A percentile compares a stretch with the other conserved stretches of the same genome.
Conservation (phyloP, 192 early-diverging fungal genomes). For the Kappamyces sp. region DNA sequence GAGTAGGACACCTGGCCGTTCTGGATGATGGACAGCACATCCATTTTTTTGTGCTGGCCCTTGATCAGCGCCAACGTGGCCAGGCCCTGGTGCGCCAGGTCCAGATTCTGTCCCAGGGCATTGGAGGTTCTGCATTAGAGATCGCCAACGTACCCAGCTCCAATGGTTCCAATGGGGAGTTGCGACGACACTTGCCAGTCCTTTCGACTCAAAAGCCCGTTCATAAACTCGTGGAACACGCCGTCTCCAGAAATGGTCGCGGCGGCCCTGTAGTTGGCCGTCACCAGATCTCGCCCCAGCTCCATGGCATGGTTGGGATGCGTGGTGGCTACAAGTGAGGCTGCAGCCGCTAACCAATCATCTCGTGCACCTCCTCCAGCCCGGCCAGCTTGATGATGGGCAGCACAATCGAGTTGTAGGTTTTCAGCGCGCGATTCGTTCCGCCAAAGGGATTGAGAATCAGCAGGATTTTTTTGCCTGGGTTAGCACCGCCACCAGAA, state of each 20-base stretch:
- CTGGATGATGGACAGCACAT: slow-evolving; percentile 37
- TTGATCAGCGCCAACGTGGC: slow-evolving; percentile 37
- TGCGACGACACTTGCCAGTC: slow-evolving; percentile 55
- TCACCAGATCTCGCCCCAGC: slow-evolving; percentile 52
- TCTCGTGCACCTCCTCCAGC: slow-evolving; percentile 31
- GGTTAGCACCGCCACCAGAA: too few species aligned
- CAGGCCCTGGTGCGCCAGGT: slow-evolving; percentile 25
- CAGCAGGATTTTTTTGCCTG: slow-evolving; percentile 33
- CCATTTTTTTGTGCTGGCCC: slow-evolving; percentile 29
- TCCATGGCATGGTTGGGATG: slow-evolving; percentile 55
- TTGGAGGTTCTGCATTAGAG: slow-evolving; percentile 28
- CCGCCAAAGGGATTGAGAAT: slow-evolving; percentile 74
- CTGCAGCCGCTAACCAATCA: slow-evolving; percentile 2
- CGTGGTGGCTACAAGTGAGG: slow-evolving; percentile 47
- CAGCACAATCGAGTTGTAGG: slow-evolving; percentile 46
- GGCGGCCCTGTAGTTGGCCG: slow-evolving; percentile 51
- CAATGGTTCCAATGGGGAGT: slow-evolving; percentile 60
- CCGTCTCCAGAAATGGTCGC: slow-evolving; percentile 75
- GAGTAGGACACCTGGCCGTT: slow-evolving; percentile 30
- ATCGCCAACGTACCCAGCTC: slow-evolving; percentile 20
- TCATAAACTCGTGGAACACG: slow-evolving; percentile 72
- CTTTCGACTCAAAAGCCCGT: slow-evolving; percentile 67
- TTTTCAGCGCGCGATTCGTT: slow-evolving; percentile 52
- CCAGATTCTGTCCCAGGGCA: slow-evolving; percentile 40
- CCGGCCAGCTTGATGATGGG: slow-evolving; percentile 63